Base-by-base conservation (phyloP, 805 yeast species). In the Pichia gijzeniarum region DNA sequence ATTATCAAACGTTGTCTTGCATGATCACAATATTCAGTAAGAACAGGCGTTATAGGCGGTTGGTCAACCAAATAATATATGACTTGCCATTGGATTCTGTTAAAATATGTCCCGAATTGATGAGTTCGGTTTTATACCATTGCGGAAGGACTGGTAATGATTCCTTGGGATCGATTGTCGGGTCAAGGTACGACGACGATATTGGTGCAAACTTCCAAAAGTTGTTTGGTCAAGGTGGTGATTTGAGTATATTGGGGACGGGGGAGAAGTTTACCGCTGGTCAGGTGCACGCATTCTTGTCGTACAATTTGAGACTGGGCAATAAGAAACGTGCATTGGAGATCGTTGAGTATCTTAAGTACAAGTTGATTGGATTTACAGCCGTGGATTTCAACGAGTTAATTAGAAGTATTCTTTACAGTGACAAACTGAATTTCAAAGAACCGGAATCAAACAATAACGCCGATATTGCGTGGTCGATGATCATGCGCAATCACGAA, bases 51-150 rank as follows among this genome's bases (percentile, higher is more conserved):
- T 65, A 62, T 38, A 48, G 57, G 13, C 17, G 27, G 2, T 35
- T 63, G 22, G 61, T 65, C 5, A 46, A 50, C 10, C 52, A 56
- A 5, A 20, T 66, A 14, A 55, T 66, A 3, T 47, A 49, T 21
- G 52, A 58, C 32, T 44, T 66, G n/a, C 70, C 70, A 1, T 51
- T 65, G 21, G 60, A 61, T 22, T 60, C 68, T 1, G 60, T 65
- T 22, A 54, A 54, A 31, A 53, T 61, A 3, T 57, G 61, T 21
- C 69, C 70, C 1, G 52, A 52, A 17, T 51, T 66, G 35, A 63
- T 65, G 69, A 50, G 59, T 7, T 50, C 67, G 1, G 45, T 66
- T 25, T 36, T 64, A 5, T 45, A 53, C 20, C 64, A 66, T 48
- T 54, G 64, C 38, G 45, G 62, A 1, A 47, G 65, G 28, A 55